Evolutionary conservation across 2,329 filamentous ascomycete genomes (phyloP).

Genomic region (Sporothrix schenckii): DNA sequence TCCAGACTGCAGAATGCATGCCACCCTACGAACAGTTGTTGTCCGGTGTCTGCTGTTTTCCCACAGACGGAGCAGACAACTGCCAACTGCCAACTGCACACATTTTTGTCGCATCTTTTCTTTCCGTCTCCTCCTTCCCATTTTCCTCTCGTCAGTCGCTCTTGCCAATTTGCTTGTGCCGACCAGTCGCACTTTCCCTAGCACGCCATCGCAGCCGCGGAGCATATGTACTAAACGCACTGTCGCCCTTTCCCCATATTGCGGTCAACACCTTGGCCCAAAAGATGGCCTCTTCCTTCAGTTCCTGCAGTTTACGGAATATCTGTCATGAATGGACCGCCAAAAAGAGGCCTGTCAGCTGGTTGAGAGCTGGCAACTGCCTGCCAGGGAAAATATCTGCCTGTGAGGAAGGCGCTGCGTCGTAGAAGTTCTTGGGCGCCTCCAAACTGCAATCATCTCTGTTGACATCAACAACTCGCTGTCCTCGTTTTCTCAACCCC

Average conservation of each 20-base stretch:
- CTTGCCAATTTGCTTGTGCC: not conserved
- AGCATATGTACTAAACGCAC: not conserved
- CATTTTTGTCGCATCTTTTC: not conserved
- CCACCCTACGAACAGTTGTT: not conserved
- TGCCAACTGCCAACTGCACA: too few species aligned
- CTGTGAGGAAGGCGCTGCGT: not conserved
- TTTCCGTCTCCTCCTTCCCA: not conserved
- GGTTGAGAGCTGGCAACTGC: not conserved
- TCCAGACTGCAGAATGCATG: slow-evolving; percentile 21
- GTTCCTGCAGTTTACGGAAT: slow-evolving; percentile 7
- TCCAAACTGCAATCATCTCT: not conserved
- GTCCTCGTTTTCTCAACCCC: not conserved
- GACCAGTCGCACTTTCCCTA: not conserved
- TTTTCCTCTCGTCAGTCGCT: not conserved
- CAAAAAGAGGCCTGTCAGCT: not conserved
- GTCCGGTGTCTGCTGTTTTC: not conserved
- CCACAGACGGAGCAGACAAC: too few species aligned
- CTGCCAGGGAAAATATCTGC: not conserved
- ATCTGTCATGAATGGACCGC: not conserved
- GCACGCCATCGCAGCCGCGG: not conserved
- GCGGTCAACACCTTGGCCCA: not conserved
- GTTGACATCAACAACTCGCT: not conserved
- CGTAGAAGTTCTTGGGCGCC: not conserved
- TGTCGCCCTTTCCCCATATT: not conserved
- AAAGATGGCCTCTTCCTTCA: not conserved